Base-by-base conservation (phyloP, 768 basidiomycete species). In the Hypholoma sublateritium region DNA sequence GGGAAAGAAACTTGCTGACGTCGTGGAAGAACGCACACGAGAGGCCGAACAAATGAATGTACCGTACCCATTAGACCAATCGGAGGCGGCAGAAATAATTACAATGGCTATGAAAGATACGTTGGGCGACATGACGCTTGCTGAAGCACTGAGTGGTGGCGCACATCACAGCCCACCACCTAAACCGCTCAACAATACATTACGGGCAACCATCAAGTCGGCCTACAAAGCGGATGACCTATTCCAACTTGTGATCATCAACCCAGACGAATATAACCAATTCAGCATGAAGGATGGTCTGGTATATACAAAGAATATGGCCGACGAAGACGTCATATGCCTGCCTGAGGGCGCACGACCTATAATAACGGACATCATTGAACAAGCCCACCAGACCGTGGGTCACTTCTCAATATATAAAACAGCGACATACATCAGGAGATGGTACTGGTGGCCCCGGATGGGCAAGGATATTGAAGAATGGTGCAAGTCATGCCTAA, bases 401-500 rank as follows among this genome's bases (percentile, higher is more conserved):
- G 76, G 74, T 0, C 74, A 77, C 44, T 68, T 72, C 17, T 66
- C 72, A 0, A 16, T 52, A 1, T 62, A 69, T 7, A 50, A 62
- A 28, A 77, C 69, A 0, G 4, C 55, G 0, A 64, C 67, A 0
- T 76, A 76, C 39, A 34, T 77, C 0, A 56, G 70, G 1, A 48
- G 62, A 8, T 73, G 66, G 66, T 74, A 65, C 41, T 78, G 74
- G 76, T 77, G 65, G 67, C 65, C 64, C 2, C 21, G 37, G 2
- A 58, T 70, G 21, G 50, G 19, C 0, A 62, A 59, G 5, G 70
- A 70, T 28, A 60, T 64, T 0, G 22, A 44, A 1, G 55, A 39
- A 2, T 73, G 67, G 53, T 71, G 70, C 35, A 52, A 43, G 14
- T 56, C 65, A 0, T 73, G 70, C 34, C 34, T 44, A 19, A 37